Base-by-base conservation (phyloP, 2,329 filamentous ascomycete species). In the Fusarium nematophilum region DNA sequence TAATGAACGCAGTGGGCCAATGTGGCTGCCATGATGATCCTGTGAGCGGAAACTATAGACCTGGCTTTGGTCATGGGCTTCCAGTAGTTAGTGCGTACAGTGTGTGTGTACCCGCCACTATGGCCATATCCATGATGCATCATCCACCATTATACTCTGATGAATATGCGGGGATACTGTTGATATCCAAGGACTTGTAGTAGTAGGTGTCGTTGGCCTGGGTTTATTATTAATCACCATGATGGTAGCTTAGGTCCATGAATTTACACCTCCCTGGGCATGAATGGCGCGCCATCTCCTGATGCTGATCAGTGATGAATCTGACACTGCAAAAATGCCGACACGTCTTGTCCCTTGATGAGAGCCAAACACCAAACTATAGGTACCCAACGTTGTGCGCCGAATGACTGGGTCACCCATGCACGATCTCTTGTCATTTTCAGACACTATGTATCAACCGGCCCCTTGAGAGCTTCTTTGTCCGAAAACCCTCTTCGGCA, bases 261-360 rank as follows among this genome's bases (percentile, higher is more conserved):
- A 54, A 64, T 63, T 52, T 51, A 46, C 55, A 57, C 37, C 23
- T 17, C 11, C 21, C 34, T 15, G 10, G 34, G 42, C 8, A 14
- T 43, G 40, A 64, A 60, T 63, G 45, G 59, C 14, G 42, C 9
- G 5, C 33, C 37, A 15, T 38, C 25, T 36, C 29, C 7, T 25
- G 17, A 30, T 17, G 37, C 44, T 30, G 36, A 38, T 21, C 43
- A 46, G 13, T 23, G 31, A 14, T 33, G 37, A 38, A 26, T 9
- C 44, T 47, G 44, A 38, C 44, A 27, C 44, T 47, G 42, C 21
- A 6, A 21, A 21, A 21, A 4, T 6, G 30, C 30, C 34, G 43
- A 46, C 43, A 27, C 30, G 21, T 15, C 31, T 38, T 29, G 15
- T 18, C 17, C 7, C 10, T 11, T 18, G 18, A 23, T 13, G 34